Base-by-base conservation (phyloP, 75 land plant species). In the Selaginella moellendorffii region DNA sequence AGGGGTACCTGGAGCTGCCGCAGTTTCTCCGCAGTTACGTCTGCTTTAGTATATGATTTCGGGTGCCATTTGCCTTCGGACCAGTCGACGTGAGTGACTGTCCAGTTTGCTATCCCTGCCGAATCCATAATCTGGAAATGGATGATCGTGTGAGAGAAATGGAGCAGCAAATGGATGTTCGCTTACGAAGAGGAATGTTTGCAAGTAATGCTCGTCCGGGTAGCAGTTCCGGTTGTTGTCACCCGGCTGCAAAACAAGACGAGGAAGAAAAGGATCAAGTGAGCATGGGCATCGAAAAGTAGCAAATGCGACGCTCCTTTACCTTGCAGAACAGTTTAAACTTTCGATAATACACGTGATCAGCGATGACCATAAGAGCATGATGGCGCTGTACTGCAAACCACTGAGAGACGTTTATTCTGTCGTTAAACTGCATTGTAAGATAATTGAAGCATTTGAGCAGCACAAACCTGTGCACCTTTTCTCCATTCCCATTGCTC, bases 41-140 rank as follows among this genome's bases (percentile, higher is more conserved):
- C 97, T 60, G 71, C 60, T 25, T 69, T 77, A 25, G 21, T 61
- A 54, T 83, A 95, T 30, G 82, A 73, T 70, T 87, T 91, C 8
- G 99, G 99, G 78, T 95, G 99, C 97, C 97, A 89, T 76, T 89
- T 89, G 53, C 81, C 68, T 64, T 95, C 87, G 28, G 85, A 86
- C 99, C 99, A 95, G 63, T 95, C 99, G 28, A 95, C 99, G 76
- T 95, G 83, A n/a, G 99, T 95, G 0, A 95, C 96, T 24, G 99
- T 92, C 99, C 99, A 89, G 29, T 86, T 90, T 61, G 99, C 67
- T 27, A 95, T 75, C 24, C 90, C 87, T 29, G 46, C 65, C 8
- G 90, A 83, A 71, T 95, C 99, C 72, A 90, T 68, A 72, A 95
- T 84, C 99, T 95, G 81, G 62, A 19, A 36, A 36, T 36, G 14